Conservation (phyloP, 768 basidiomycete species). For the Trametes meyenii region DNA sequence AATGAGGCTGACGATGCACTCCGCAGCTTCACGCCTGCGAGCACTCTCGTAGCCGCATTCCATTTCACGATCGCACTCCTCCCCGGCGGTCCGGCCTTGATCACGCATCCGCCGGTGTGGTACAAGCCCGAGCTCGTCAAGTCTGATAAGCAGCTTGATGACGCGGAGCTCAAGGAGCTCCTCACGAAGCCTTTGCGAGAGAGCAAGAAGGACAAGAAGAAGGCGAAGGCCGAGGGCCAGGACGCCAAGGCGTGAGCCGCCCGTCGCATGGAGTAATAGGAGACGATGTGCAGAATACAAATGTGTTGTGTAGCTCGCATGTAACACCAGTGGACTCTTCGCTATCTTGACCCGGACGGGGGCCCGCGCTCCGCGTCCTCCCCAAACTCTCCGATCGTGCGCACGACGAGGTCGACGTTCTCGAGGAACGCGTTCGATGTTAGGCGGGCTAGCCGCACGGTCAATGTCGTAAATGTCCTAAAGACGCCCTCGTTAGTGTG, state of each 20-base stretch:
- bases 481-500: not conserved
- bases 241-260: conserved; percentile 36
- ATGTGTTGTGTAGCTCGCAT: conserved; percentile 21
- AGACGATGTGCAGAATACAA: conserved; percentile 27
- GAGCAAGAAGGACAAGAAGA: conserved; percentile 91
- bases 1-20: not conserved
- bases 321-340: conserved; percentile 14
- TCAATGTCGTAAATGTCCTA: conserved; percentile 77
- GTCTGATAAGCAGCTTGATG: conserved; percentile 86
- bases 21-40: conserved; percentile 73
- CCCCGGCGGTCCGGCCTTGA: conserved; percentile 82
- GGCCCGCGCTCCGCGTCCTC: conserved; percentile 53
- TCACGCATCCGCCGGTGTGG: conserved; percentile 90
- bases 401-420: conserved; percentile 82
- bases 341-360: conserved; percentile 7
- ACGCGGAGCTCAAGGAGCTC: conserved; percentile 81
- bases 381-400: conserved; percentile 81
- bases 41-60: conserved; percentile 90
- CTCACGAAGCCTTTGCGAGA: conserved; percentile 82
- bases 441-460: conserved; percentile 82
- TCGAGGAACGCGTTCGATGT: conserved; percentile 87
- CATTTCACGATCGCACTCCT: conserved; percentile 96
- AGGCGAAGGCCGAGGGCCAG: conserved; percentile 60
- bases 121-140: conserved; percentile 91
- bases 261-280: conserved; percentile 27